Evolutionary conservation across 2,329 filamentous ascomycete genomes (phyloP).

Genomic region (Xylariaceae sp.): DNA sequence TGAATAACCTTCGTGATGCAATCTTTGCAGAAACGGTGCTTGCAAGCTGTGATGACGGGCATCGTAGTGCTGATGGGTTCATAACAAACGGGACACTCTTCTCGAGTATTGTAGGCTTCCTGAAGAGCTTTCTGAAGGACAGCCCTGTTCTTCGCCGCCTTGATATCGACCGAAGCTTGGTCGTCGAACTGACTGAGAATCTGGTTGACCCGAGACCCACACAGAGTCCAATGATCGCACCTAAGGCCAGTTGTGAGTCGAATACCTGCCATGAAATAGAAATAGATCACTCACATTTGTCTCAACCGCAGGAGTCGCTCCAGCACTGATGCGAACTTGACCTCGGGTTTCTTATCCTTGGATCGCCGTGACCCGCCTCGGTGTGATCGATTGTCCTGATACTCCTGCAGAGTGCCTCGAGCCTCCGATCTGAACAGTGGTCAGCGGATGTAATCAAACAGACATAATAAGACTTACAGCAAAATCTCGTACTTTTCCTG

Average conservation of each 20-base stretch:
- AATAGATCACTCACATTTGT: constrained; percentile 46
- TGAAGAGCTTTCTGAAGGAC: constrained; percentile 70
- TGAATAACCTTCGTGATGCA: constrained; percentile 73
- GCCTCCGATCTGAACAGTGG: constrained; percentile 53
- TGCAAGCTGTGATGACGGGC: constrained; percentile 79
- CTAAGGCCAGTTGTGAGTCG: constrained; percentile 23
- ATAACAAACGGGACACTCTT: constrained; percentile 77
- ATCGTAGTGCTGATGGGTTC: constrained; percentile 52
- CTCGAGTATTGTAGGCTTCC: constrained; percentile 69
- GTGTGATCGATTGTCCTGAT: constrained; percentile 34
- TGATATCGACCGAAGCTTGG: constrained; percentile 61
- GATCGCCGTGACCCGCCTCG: constrained; percentile 14
- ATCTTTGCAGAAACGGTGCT: constrained; percentile 66
- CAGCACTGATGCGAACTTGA: constrained; percentile 66
- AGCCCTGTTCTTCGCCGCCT: constrained; percentile 61
- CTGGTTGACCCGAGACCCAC: constrained; percentile 65
- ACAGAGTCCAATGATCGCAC: constrained; percentile 84
- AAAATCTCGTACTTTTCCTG: constrained; percentile 70
- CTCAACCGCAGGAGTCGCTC: constrained; percentile 76
- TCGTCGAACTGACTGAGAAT: constrained; percentile 63
- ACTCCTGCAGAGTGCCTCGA: constrained; percentile 59
- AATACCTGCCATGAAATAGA: background rate
- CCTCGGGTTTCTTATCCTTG: constrained; percentile 10
- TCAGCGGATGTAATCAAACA: constrained; percentile 14
- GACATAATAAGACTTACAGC: constrained; percentile 37